Conservation (phyloP, 805 yeast genomes). For the Candida verbasci region DNA sequence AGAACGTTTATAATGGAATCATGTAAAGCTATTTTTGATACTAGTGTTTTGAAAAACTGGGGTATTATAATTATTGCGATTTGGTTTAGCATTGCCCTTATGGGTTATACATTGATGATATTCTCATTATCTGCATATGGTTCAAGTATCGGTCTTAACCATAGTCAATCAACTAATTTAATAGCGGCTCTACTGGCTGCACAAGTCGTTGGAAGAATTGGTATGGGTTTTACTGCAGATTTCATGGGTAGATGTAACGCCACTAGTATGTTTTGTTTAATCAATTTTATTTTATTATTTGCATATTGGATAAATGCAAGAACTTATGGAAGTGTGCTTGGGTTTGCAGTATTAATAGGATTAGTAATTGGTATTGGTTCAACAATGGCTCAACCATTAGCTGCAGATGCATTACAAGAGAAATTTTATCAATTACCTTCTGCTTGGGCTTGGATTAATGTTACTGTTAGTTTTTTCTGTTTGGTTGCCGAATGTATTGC, state of each 20-base stretch:
- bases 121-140: constrained; percentile 38
- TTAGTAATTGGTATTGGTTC: constrained; percentile 27
- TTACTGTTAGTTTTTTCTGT: constrained; percentile 26
- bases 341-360: constrained; percentile 27
- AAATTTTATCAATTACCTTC: constrained; percentile 24
- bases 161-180: constrained; percentile 26
- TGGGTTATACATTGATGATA: constrained; percentile 34
- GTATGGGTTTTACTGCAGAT: constrained; percentile 46
- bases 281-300: constrained; percentile 21
- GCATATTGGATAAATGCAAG: constrained; percentile 39
- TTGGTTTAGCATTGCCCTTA: constrained; percentile 34
- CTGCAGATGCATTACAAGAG: constrained; percentile 19
- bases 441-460: constrained; percentile 37
- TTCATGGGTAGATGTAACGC: constrained; percentile 43
- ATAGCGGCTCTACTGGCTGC: constrained; percentile 37
- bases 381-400: constrained; percentile 20
- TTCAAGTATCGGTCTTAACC: constrained; percentile 40
- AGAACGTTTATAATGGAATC: constrained; percentile 16
- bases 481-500: constrained; percentile 54
- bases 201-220: constrained; percentile 48
- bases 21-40: constrained; percentile 33
- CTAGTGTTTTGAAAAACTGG: constrained; percentile 19
- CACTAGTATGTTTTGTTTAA: constrained; percentile 16
- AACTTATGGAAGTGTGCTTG: constrained; percentile 26
- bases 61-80: constrained; percentile 21